Evolutionary conservation across 441 rosid species (phyloP), one percentile per base, ranked within the genome.

Genomic region (Erodium chrysanthum): DNA sequence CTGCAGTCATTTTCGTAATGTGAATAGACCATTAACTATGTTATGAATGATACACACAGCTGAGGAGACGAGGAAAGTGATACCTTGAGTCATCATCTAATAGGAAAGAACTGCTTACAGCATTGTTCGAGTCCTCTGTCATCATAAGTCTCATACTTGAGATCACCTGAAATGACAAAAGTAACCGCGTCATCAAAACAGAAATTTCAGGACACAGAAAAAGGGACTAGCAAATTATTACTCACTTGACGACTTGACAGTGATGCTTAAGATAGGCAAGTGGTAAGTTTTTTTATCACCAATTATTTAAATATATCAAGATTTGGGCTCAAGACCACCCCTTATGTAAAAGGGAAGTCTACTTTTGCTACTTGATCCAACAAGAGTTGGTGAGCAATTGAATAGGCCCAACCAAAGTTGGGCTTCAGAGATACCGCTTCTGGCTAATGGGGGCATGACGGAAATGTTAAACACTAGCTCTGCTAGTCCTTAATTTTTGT

Each of bases 61-160:
- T 27, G 31, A 14, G 56, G 58, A 10, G 17, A n/a, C n/a, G n/a
- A n/a, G 76, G 79, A 58, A 54, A 54, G 60, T 59, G 25, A 14
- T 69, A 92, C 99, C 99, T 95, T 31, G 97, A 95, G 81, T 95
- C 99, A 60, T 95, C 98, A 61, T 95, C 99, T 71, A 95, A 74
- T 66, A 92, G 85, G 85, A 95, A 95, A 7, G 98, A 92, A 75
- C 84, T 95, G 71, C 98, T 92, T 75, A 95, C 96, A 11, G 98
- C 98, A 73, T 90, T 89, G 79, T 92, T 90, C 0, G 98, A 92
- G 89, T 92, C 98, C 81, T 95, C 97, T 61, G 98, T 92, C 98
- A 95, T 96, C 69, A 96, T 74, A 67, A 90, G 96, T 70, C 98
- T 85, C 97, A 96, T 90, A 71, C 83, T 90, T 66, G 97, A 85